Evolutionary conservation across 2,329 filamentous ascomycete genomes (phyloP), one percentile per base, ranked within the genome.

Genomic region (Huntiella savannae): DNA sequence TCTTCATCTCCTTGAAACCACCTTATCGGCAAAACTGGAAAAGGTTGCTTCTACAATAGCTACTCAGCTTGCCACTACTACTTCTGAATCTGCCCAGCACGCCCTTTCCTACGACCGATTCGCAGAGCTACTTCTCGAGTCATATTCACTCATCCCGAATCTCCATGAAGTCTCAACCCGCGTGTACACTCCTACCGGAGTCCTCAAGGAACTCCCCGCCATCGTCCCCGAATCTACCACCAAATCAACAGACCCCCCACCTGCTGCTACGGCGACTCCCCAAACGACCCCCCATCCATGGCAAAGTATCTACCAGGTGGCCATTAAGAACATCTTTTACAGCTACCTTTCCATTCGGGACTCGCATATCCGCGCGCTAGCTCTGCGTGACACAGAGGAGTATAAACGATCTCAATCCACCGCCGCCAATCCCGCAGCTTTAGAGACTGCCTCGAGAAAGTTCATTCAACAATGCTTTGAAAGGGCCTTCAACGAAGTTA

Each of bases 401-500:
- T 74, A 72, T 54, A 66, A 64, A 38, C 33, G 33, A 4, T n/a
- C 40, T 8, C 40, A 43, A 17, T 33, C 33, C 10, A 67, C 66
- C 46, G 71, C 74, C 49, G 59, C 60, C 22, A 73, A 70, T 49
- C 64, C 60, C 6, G 54, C 60, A 1, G 69, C 67, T 2, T 54
- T 68, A 2, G 72, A 76, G 53, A 71, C 71, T 2, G 72, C 71
- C 3, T 66, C 66, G 11, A 64, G 73, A 22, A 75, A 72, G 52
- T 72, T 67, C 46, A 64, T 76, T 51, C 76, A 76, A 55, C 72
- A 76, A 55, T 68, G 63, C 46, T 75, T 75, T 47, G 73, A 77
- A 54, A 65, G 70, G 19, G 66, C 71, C 2, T 71, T 68, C 53
- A 67, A 69, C 48, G 73, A 77, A 54, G 63, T 67, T 19, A 62